Evolutionary conservation across 495 filamentous ascomycete genomes (phyloP).

Genomic region (Trichoderma asperelloides): DNA sequence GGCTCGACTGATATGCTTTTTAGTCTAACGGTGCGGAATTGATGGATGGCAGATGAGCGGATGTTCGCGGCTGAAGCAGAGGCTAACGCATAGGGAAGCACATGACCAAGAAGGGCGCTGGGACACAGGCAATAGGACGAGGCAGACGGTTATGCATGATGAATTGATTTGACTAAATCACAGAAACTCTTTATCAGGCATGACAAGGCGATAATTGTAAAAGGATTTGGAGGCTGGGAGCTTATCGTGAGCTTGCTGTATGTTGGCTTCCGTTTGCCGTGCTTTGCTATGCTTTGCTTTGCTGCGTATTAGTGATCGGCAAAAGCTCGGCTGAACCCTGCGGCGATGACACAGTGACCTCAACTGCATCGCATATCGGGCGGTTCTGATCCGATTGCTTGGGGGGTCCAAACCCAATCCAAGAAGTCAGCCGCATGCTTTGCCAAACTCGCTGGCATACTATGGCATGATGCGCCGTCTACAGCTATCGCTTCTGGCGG

Average conservation of each 20-base stretch:
- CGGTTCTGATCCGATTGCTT: not conserved
- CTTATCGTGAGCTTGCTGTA: no score
- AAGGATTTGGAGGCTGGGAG: no score
- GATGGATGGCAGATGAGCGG: not conserved
- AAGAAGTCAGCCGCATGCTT: not conserved
- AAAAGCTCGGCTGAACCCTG: not conserved
- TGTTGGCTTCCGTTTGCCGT: no score
- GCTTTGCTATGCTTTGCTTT: no score
- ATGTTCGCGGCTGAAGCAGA: not conserved
- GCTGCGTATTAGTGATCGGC: not conserved
- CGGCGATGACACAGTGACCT: slow-evolving; percentile 5
- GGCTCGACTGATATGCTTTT: not conserved
- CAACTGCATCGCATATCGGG: not conserved
- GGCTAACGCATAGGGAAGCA: not conserved
- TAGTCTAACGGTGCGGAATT: not conserved
- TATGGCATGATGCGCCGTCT: slow-evolving; percentile 42
- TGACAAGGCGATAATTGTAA: no score
- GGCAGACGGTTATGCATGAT: no score
- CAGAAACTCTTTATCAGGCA: no score
- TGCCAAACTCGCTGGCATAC: not conserved
- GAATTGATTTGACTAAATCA: no score
- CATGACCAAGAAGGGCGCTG: no score
- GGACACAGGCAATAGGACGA: no score
- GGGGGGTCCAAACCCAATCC: not conserved
- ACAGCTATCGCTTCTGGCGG: slow-evolving; percentile 31